Conservation (phyloP, 148 eudicot species). For the Rhododendron molle region DNA sequence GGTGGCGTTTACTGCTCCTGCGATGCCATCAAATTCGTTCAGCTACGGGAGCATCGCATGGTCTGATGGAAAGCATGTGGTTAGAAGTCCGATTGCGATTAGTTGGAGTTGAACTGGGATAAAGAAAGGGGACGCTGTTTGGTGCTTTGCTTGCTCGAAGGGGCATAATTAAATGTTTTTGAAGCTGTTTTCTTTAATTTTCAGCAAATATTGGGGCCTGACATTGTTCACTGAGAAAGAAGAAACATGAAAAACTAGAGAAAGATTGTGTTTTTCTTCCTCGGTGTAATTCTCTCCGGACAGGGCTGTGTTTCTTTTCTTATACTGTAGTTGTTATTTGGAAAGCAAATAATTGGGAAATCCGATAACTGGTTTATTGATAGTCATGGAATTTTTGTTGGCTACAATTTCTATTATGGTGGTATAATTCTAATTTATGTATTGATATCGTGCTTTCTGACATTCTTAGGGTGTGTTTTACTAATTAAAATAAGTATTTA, state of each 20-base stretch:
- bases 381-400: no score
- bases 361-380: no score
- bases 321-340: neutral
- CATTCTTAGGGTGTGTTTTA: no score
- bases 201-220: neutral
- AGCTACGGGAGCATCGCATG: conserved; percentile 68
- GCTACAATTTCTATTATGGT: no score
- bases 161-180: neutral
- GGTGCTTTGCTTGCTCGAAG: neutral
- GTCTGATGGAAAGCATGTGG: conserved; percentile 83
- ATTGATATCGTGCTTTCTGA: no score
- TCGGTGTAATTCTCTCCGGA: neutral
- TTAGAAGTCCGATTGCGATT: conserved; percentile 72
- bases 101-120: conserved; percentile 42
- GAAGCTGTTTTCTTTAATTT: neutral
- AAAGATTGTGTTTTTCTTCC: neutral
- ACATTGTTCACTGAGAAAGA: neutral
- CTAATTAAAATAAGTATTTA: no score
- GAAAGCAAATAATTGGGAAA: no score
- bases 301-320: neutral
- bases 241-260: neutral
- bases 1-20: conserved; percentile 47
- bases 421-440: no score
- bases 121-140: neutral
- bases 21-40: conserved; percentile 40